These are phyloP conservation scores for Tubosaeta brunneosetosa DNA, from an alignment of 768 basidiomycete genomes.

Conservation along the genomic window DNA sequence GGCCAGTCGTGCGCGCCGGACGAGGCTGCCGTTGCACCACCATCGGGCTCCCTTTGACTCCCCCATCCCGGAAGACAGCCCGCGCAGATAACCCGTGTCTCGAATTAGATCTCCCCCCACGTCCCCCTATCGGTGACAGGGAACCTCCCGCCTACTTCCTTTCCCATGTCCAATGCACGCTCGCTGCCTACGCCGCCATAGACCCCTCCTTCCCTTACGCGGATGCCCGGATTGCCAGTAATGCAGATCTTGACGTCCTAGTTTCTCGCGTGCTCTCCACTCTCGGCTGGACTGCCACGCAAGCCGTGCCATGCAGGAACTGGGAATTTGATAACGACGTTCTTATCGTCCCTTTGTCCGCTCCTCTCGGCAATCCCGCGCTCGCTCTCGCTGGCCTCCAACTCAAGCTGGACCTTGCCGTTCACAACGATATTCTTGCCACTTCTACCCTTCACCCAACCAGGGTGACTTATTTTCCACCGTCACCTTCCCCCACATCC, in stretches of 20 bases:
- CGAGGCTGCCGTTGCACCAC: slow-evolving; percentile 45
- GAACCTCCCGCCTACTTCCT: slow-evolving; percentile 32
- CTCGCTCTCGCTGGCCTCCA: slow-evolving; percentile 18
- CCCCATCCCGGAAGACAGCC: slow-evolving; percentile 7
- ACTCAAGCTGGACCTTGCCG: slow-evolving; percentile 25
- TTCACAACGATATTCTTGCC: slow-evolving; percentile 22
- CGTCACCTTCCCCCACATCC: slow-evolving; percentile 9
- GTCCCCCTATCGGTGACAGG: slow-evolving; percentile 29
- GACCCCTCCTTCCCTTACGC: slow-evolving; percentile 29
- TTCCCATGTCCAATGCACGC: slow-evolving; percentile 40
- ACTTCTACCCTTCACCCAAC: slow-evolving; percentile 23
- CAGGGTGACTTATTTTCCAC: slow-evolving; percentile 24
- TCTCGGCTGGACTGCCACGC: slow-evolving; percentile 36
- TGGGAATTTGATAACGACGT: slow-evolving; percentile 31
- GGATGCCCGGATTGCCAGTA: slow-evolving; percentile 15
- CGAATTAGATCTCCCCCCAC: slow-evolving; percentile 22
- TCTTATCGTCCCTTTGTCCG: slow-evolving; percentile 16
- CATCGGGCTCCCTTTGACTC: slow-evolving; percentile 14
- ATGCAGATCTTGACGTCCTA: slow-evolving; percentile 40
- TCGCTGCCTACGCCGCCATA: slow-evolving; percentile 44
- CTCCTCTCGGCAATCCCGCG: not conserved
- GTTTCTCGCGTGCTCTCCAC: slow-evolving; percentile 38
- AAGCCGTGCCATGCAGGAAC: slow-evolving; percentile 11
- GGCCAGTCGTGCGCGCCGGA: slow-evolving; percentile 44
- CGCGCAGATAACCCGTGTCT: slow-evolving; percentile 8